Evolutionary conservation across 306 rosid genomes (phyloP), one percentile per base, ranked within the genome.

Genomic region (Sicyos edulis): DNA sequence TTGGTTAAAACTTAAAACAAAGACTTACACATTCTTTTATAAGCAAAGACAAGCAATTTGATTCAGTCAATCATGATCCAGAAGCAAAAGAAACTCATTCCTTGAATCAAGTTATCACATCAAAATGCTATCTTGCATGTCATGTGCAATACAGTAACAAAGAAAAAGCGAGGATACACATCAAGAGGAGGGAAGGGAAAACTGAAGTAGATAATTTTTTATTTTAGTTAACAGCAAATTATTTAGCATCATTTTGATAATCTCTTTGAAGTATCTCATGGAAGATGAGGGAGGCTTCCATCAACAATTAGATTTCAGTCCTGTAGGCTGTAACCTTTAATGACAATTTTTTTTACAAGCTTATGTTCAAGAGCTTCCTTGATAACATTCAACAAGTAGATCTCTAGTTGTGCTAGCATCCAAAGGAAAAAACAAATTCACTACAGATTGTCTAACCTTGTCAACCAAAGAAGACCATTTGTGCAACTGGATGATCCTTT

Each of bases 401-500:
- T 63, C 49, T 63, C 21, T 14, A 66, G 37, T n/a, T 6, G 72
- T 19, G 4, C 22, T 22, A 45, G 59, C 50, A 24, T 29, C 74
- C 22, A 19, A 72, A 56, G 12, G 55, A 57, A 57, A 45, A 32
- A 32, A 32, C 29, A 26, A 26, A 55, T 57, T 34, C 54, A 57
- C 24, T 15, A 40, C 66, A 21, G 55, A 73, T 21, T 37, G 37
- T 73, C 42, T 26, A 83, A 91, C 99, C 99, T 93, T 63, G 99
- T 93, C 83, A 93, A 81, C 99, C 99, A 93, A 75, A 93, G 97
- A 83, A 93, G 97, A 58, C 99, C 99, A 78, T 93, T 93, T 78
- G 99, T 75, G 83, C 97, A 89, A 78, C 99, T 93, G 76, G 99
- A 93, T 72, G 97, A 86, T 71, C 83, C 84, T 80, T 91, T 93